A percentile compares a stretch with the other conserved stretches of the same genome.
These are phyloP conservation scores for Knufia petricola DNA, from an alignment of 2,329 filamentous ascomycete species.

Conservation along the genomic window DNA sequence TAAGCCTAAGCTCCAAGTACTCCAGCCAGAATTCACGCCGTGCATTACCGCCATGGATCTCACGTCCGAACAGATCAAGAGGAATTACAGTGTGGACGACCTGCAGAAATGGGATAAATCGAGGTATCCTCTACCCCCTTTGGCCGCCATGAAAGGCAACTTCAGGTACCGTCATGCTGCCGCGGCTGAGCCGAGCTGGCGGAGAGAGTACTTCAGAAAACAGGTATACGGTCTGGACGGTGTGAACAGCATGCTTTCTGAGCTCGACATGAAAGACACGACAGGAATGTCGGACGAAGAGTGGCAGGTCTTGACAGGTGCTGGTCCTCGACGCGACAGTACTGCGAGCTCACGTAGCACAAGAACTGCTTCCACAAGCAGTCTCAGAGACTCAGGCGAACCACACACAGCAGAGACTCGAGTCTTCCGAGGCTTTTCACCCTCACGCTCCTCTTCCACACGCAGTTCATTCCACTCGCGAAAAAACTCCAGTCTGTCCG, in stretches of 20 bases:
- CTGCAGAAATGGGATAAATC: constrained; percentile 13
- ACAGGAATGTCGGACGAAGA: constrained; percentile 13
- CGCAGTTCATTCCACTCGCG: constrained; percentile 16
- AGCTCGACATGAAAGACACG: constrained; percentile 14
- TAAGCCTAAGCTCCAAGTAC: background rate
- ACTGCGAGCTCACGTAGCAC: constrained; percentile 12
- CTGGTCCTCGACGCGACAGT: constrained; percentile 11
- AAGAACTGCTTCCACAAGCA: constrained; percentile 1
- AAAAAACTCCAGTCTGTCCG: constrained; percentile 12
- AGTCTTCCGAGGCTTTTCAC: constrained; percentile 16
- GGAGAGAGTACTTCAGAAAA: constrained; percentile 14
- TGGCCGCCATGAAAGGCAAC: constrained; percentile 19
- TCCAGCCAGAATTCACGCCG: constrained; percentile 8
- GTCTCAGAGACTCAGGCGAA: constrained; percentile 9
- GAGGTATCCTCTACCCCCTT: constrained; percentile 13
- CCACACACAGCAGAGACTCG: constrained; percentile 20
- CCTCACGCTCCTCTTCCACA: constrained; percentile 15
- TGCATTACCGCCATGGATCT: constrained; percentile 14
- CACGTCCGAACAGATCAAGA: constrained; percentile 13
- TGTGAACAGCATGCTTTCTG: constrained; percentile 11
- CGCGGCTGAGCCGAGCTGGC: constrained; percentile 18
- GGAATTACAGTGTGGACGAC: constrained; percentile 17
- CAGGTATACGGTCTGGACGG: constrained; percentile 12
- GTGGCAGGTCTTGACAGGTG: constrained; percentile 14
- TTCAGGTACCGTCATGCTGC: constrained; percentile 19